Conservation (phyloP, 306 rosid genomes). For the Prunus persica region Prunus_persica_NCBIv2 NC_034014.1:30417001-30417500, state of each 20-base stretch:
- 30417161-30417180: slow-evolving; percentile 81
- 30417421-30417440: slow-evolving; percentile 70
- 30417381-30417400: background rate
- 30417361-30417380: slow-evolving; percentile 48
- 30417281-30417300: slow-evolving; percentile 39
- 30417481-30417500: slow-evolving; percentile 83
- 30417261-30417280: slow-evolving; percentile 74
- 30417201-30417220: slow-evolving; percentile 73
- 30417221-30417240: slow-evolving; percentile 73
- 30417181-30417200: slow-evolving; percentile 74
- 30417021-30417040: slow-evolving; percentile 60
- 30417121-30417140: slow-evolving; percentile 76
- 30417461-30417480: slow-evolving; percentile 71
- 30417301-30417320: background rate
- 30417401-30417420: slow-evolving; percentile 42
- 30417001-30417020: slow-evolving; percentile 76
- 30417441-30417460: slow-evolving; percentile 68
- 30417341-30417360: slow-evolving; percentile 19
- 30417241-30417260: slow-evolving; percentile 76
- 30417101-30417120: slow-evolving; percentile 74
- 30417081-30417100: slow-evolving; percentile 69
- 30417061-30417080: slow-evolving; percentile 54
- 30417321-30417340: background rate
- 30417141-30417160: slow-evolving; percentile 73
- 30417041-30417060: slow-evolving; percentile 67